phyloP scores from a whole-genome alignment of 495 filamentous ascomycete species.

The Beverwykella pulmonaria region DNA sequence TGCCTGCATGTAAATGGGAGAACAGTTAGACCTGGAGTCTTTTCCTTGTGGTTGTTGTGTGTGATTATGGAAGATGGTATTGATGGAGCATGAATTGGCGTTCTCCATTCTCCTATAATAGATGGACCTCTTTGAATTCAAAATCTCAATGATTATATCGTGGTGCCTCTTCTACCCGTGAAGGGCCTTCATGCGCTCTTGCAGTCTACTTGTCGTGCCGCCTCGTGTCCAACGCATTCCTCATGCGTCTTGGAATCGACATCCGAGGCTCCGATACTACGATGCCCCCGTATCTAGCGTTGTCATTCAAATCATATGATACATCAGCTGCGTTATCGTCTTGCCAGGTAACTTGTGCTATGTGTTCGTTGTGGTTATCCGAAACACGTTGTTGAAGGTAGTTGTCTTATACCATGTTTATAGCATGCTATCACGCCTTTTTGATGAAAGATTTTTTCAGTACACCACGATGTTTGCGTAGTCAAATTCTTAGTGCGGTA shows the following conservation, averaged over 20 bases:
- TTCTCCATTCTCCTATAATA: conserved; percentile 1
- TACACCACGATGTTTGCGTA: too few relatives aligned
- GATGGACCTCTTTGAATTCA: background rate
- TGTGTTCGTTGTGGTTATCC: too few relatives aligned
- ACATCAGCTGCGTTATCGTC: background rate
- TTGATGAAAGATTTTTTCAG: too few relatives aligned
- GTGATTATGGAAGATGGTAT: background rate
- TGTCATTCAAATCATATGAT: background rate
- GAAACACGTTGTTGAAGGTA: too few relatives aligned
- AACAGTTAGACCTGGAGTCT: background rate
- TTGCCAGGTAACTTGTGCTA: background rate
- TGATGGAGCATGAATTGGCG: conserved; percentile 27
- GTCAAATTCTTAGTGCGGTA: too few relatives aligned
- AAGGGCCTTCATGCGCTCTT: background rate
- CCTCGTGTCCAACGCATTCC: background rate
- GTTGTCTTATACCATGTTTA: too few relatives aligned
- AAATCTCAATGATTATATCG: background rate
- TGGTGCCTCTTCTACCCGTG: background rate
- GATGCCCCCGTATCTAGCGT: background rate
- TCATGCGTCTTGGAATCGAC: background rate
- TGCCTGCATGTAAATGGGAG: conserved; percentile 36
- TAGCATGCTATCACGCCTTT: too few relatives aligned
- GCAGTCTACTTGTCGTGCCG: background rate
- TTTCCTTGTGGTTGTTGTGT: conserved; percentile 8
- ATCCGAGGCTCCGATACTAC: background rate